Conservation (phyloP, 1,139 yeast genomes). For the Pichia sp. region DNA sequence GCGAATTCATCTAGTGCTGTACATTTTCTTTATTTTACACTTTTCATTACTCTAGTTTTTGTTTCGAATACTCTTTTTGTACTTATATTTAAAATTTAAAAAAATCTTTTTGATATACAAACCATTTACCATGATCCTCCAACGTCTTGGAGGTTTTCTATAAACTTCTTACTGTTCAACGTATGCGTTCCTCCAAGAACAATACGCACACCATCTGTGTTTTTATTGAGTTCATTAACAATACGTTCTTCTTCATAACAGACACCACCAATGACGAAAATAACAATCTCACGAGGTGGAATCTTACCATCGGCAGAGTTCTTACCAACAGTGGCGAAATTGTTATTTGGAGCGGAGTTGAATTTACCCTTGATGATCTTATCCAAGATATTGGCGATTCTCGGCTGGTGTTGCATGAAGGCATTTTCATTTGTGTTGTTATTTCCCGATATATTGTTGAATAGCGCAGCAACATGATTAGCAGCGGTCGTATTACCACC, state of each 20-base stretch:
- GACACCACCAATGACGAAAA: conserved; percentile 86
- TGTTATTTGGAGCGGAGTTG: conserved; percentile 19
- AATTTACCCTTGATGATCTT: conserved; percentile 51
- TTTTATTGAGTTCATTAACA: conserved; percentile 63
- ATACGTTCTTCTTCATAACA: conserved; percentile 91
- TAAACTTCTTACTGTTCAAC: conserved; percentile 57
- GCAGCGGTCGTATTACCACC: conserved; percentile 18
- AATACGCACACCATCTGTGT: conserved; percentile 47
- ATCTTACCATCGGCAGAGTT: conserved; percentile 31
- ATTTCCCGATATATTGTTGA: conserved; percentile 26
- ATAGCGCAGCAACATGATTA: conserved; percentile 29
- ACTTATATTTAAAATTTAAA: background rate
- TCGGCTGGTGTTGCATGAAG: conserved; percentile 72
- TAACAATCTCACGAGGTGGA: conserved; percentile 68
- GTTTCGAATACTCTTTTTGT: background rate
- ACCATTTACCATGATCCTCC: conserved; percentile 9
- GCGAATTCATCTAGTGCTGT: conserved; percentile 58
- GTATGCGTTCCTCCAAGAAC: conserved; percentile 80
- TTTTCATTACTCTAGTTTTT: too few relatives aligned
- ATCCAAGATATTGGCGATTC: conserved; percentile 54
- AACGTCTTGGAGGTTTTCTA: conserved; percentile 35
- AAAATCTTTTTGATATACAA: background rate
- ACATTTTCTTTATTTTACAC: too few relatives aligned
- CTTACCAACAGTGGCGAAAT: conserved; percentile 7
- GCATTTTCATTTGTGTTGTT: conserved; percentile 34